Conservation (phyloP, 495 filamentous ascomycete genomes). For the Penicillium mononematosum region DNA sequence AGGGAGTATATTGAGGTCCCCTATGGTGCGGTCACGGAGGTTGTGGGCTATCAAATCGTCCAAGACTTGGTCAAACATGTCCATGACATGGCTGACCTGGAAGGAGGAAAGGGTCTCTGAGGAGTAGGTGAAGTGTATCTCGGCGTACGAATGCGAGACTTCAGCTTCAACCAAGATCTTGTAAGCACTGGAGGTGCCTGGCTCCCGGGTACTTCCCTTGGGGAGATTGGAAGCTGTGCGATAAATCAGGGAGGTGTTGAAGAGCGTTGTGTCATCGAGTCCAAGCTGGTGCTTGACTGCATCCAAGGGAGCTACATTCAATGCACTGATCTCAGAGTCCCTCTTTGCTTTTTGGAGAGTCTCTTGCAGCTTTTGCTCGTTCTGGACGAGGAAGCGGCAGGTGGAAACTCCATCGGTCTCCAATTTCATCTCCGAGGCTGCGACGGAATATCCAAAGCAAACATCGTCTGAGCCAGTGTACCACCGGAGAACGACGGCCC, state of each 20-base stretch:
- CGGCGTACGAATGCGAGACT: constrained; percentile 36
- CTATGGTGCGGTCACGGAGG: constrained; percentile 27
- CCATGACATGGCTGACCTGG: constrained; percentile 40
- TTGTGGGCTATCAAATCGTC: constrained; percentile 35
- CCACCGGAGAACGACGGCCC: constrained; percentile 53
- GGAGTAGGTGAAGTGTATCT: constrained; percentile 43
- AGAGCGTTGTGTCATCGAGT: constrained; percentile 39
- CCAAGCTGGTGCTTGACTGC: constrained; percentile 43
- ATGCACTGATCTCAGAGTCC: constrained; percentile 34
- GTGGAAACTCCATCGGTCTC: constrained; percentile 20
- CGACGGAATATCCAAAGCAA: constrained; percentile 51
- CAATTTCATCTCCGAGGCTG: constrained; percentile 21
- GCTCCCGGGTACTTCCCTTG: constrained; percentile 9
- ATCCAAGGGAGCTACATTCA: constrained; percentile 38
- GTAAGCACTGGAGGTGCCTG: constrained; percentile 41
- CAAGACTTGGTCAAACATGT: constrained; percentile 40
- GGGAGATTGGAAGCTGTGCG: constrained; percentile 13
- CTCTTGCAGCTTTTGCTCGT: constrained; percentile 34
- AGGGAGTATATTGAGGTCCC: constrained; percentile 35
- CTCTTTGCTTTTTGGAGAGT: constrained; percentile 36
- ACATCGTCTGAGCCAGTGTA: constrained; percentile 55
- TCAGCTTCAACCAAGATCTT: constrained; percentile 59
- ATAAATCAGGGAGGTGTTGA: constrained; percentile 54
- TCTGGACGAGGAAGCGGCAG: constrained; percentile 38
- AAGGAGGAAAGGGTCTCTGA: constrained; percentile 34